Evolutionary conservation across 305 asterid species (phyloP), one percentile per base, ranked within the genome.

Genomic region (Ilex paraguariensis): DNA sequence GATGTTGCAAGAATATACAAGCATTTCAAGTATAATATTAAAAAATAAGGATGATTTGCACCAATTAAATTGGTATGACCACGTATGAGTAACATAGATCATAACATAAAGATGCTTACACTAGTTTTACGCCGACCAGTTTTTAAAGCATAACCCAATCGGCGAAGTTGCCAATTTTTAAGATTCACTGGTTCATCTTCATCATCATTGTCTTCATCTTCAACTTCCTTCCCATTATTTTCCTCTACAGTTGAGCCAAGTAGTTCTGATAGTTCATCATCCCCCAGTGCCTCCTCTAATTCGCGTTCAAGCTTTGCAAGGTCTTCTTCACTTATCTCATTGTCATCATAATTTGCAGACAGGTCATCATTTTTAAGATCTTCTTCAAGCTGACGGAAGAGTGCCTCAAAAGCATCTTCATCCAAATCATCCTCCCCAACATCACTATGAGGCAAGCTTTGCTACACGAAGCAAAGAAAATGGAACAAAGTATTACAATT

Each of bases 351-450:
- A 36, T 79, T 68, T 52, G 79, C 64, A 70, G 76, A 54, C 10
- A 72, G 31, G 3, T 65, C 92, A 61, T 92, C 98, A 40, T 82
- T 87, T 66, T 85, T 81, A 75, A 92, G 71, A 75, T 92, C 98
- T 68, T 92, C 91, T 67, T 87, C 98, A 51, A 89, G 87, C 72
- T 76, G 86, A 54, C 63, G 80, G 51, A 91, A 91, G 61, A 88
- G 95, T 31, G 95, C 95, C 74, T 92, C 97, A 56, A 89, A 83
- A 52, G 97, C 95, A 84, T 89, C 98, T 71, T 81, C 96, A 67
- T 80, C 94, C 63, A 78, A 56, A 53, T 78, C 84, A 33, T 76
- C 89, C 52, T 70, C 85, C 56, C 63, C 77, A 21, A 66, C 75
- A 49, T 54, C 66, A 71, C 74, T 72, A 21, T 53, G 30, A 13